Evolutionary conservation across 75 land plant species (phyloP).

Genomic region (Selaginella moellendorffii): DNA sequence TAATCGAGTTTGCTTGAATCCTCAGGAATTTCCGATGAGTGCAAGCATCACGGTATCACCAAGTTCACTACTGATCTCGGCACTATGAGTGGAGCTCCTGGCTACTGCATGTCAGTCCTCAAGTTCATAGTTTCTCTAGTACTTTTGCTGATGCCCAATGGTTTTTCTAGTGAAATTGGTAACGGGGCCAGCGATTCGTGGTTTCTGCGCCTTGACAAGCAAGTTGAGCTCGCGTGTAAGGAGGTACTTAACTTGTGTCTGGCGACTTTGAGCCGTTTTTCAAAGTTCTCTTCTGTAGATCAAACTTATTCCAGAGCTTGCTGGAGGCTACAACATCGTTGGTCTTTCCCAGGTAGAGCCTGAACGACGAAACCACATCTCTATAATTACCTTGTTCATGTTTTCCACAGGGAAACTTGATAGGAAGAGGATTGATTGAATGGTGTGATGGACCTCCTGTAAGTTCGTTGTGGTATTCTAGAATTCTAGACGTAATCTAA

Average conservation of each 20-base stretch:
- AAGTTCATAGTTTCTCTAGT: neutral
- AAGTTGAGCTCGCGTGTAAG: conserved; percentile 9
- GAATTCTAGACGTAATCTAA: neutral
- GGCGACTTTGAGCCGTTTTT: neutral
- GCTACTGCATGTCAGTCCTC: conserved; percentile 60
- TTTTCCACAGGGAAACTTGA: conserved; percentile 56
- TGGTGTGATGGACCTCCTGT: conserved; percentile 49
- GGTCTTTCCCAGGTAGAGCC: conserved; percentile 73
- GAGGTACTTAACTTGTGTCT: conserved; percentile 6
- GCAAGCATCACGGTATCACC: conserved; percentile 41
- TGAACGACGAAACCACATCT: neutral
- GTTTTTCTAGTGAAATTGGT: conserved; percentile 58
- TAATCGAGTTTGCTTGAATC: neutral
- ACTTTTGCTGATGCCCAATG: neutral
- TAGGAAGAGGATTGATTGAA: conserved; percentile 73
- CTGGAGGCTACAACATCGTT: conserved; percentile 73
- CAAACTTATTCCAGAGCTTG: conserved; percentile 55
- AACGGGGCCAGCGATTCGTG: conserved; percentile 75
- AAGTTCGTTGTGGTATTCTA: neutral
- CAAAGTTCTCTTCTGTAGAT: conserved; percentile 38
- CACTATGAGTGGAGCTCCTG: conserved; percentile 49
- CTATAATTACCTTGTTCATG: too few species aligned
- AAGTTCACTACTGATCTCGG: conserved; percentile 54
- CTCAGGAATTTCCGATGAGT: conserved; percentile 67
- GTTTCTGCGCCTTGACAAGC: conserved; percentile 56